Evolutionary conservation across 768 basidiomycete species (phyloP).

Genomic region (Boletus pseudo-olivaceus): DNA sequence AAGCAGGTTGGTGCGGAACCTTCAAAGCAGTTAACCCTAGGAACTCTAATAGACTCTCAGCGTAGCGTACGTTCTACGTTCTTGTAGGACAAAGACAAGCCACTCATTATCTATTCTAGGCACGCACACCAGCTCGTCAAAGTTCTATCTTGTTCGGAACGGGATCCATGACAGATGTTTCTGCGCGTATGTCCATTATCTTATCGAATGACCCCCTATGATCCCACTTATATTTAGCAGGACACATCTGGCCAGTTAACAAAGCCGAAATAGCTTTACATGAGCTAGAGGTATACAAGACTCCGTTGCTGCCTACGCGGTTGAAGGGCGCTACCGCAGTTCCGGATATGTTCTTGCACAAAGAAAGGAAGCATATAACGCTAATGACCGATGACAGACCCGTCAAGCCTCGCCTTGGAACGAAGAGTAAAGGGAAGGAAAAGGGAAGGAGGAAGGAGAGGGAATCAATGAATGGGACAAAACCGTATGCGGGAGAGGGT

Average conservation of each 20-base stretch:
- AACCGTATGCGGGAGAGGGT: constrained; percentile 77
- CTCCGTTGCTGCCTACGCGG: constrained; percentile 69
- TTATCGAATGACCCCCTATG: constrained; percentile 3
- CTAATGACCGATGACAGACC: constrained; percentile 62
- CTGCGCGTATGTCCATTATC: constrained; percentile 29
- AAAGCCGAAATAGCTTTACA: constrained; percentile 66
- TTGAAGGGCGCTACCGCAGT: constrained; percentile 39
- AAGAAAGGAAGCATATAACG: constrained; percentile 38
- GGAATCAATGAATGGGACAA: constrained; percentile 48
- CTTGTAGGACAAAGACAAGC: neutral
- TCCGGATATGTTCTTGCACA: constrained; percentile 64
- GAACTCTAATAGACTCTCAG: constrained; percentile 54
- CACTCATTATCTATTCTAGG: constrained; percentile 30
- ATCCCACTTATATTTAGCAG: constrained; percentile 22
- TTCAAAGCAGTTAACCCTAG: constrained; percentile 46
- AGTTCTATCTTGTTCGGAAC: constrained; percentile 50
- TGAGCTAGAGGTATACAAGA: constrained; percentile 75
- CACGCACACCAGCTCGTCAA: constrained; percentile 49
- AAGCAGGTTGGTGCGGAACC: constrained; percentile 20
- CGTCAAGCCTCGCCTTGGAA: constrained; percentile 47
- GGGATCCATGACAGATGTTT: constrained; percentile 32
- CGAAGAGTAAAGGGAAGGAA: constrained; percentile 35
- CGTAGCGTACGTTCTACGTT: constrained; percentile 44
- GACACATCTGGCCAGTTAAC: constrained; percentile 36
- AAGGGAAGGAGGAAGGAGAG: constrained; percentile 35